Percentiles rank a stretch among this genome's conserved stretches.
These are phyloP conservation scores for Boletus fagicola DNA, from an alignment of 768 basidiomycete genomes.

Conservation along the genomic window DNA sequence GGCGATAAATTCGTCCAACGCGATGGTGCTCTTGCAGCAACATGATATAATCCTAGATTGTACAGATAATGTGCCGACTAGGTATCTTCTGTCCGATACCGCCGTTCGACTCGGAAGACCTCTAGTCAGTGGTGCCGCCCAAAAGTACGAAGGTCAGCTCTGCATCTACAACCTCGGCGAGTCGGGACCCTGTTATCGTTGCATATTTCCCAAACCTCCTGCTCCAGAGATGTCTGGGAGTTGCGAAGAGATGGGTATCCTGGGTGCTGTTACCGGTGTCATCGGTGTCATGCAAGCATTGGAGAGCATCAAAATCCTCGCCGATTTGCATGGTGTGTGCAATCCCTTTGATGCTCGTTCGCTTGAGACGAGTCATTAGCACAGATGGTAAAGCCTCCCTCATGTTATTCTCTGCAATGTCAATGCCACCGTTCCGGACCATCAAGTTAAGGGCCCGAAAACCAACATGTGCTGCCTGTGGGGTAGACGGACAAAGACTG, in stretches of 20 bases:
- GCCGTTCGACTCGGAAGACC: conserved; percentile 74
- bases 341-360: background rate
- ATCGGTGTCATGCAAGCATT: conserved; percentile 89
- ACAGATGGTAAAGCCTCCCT: conserved; percentile 63
- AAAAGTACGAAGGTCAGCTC: conserved; percentile 79
- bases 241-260: conserved; percentile 86
- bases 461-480: conserved; percentile 74
- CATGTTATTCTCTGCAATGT: conserved; percentile 72
- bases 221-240: conserved; percentile 60
- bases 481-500: conserved; percentile 42
- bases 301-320: conserved; percentile 79
- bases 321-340: conserved; percentile 59
- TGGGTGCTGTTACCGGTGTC: conserved; percentile 86
- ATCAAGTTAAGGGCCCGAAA: conserved; percentile 78
- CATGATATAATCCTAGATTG: conserved; percentile 89
- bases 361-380: conserved; percentile 4
- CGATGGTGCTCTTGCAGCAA: conserved; percentile 52
- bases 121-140: conserved; percentile 91
- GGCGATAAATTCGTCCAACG: conserved; percentile 62
- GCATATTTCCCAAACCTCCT: conserved; percentile 84
- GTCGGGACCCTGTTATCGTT: conserved; percentile 88
- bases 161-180: conserved; percentile 68
- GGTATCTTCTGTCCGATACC: conserved; percentile 89
- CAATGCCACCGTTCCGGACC: conserved; percentile 68
- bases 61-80: conserved; percentile 89